Conservation (phyloP, 768 basidiomycete genomes). For the Lentinus tigrinus region DNA sequence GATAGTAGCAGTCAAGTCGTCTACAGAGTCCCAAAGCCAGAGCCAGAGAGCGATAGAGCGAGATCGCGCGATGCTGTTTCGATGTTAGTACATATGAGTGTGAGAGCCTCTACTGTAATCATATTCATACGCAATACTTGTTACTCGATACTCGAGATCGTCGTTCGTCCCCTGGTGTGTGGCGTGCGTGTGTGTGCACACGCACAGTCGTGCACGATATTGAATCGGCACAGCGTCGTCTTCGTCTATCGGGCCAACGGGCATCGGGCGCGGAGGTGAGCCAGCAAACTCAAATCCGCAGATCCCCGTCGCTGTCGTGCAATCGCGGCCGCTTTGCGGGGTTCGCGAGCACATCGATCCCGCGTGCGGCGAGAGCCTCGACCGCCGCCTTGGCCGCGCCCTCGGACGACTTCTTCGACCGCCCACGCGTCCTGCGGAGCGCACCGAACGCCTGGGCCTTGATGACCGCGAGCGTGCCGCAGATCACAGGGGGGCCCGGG, state of each 20-base stretch:
- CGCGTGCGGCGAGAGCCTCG: slow-evolving; percentile 80
- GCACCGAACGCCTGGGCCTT: slow-evolving; percentile 90
- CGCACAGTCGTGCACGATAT: no score
- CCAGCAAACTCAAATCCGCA: slow-evolving; percentile 17
- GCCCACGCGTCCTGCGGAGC: slow-evolving; percentile 72
- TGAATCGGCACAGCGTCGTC: not conserved
- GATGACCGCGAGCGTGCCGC: slow-evolving; percentile 84
- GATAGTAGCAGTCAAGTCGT: slow-evolving; percentile 9
- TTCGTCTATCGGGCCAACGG: not conserved
- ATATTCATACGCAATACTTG: not conserved
- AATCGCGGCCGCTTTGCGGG: slow-evolving; percentile 49
- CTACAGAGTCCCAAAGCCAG: slow-evolving; percentile 19
- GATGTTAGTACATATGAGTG: slow-evolving; percentile 20
- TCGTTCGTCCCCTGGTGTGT: no score
- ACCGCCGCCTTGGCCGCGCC: slow-evolving; percentile 72
- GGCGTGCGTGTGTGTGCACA: not conserved
- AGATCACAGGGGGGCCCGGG: slow-evolving; percentile 50
- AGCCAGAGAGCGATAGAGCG: slow-evolving; percentile 2
- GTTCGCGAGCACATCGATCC: slow-evolving; percentile 47
- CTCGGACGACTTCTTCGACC: slow-evolving; percentile 71
- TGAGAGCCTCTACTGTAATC: slow-evolving; percentile 14
- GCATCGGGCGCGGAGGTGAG: not conserved
- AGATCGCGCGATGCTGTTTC: slow-evolving; percentile 5
- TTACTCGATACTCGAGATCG: not conserved
- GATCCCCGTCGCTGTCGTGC: slow-evolving; percentile 49